Percentiles rank a stretch among this genome's conserved stretches.
Conservation (phyloP, 345 rosid species). For the Arabis alpina region DNA sequence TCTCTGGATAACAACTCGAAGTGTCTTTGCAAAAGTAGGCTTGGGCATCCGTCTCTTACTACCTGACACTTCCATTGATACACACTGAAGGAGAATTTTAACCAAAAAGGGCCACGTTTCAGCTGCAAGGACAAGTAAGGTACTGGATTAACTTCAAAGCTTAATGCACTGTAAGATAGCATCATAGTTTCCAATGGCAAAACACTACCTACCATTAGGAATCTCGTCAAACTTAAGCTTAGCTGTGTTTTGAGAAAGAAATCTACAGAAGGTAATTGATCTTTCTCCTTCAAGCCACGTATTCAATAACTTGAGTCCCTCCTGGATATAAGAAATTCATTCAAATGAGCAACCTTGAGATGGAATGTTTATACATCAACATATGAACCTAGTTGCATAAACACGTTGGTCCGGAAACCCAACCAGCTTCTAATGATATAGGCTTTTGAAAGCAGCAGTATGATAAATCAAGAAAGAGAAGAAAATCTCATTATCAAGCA, state of each 20-base stretch:
- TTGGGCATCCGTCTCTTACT: constrained; percentile 76
- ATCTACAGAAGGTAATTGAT: constrained; percentile 64
- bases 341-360: constrained; percentile 1
- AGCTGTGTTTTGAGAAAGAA: constrained; percentile 66
- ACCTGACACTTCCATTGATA: constrained; percentile 70
- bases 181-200: constrained; percentile 7
- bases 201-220: constrained; percentile 64
- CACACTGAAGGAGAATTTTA: constrained; percentile 67
- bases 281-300: constrained; percentile 82
- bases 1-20: constrained; percentile 69
- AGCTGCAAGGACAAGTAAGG: constrained; percentile 58
- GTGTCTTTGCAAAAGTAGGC: constrained; percentile 63
- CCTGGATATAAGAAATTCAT: constrained; percentile 49
- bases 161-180: neutral
- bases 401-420: neutral
- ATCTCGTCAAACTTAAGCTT: constrained; percentile 67
- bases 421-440: constrained; percentile 2
- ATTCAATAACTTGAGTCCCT: constrained; percentile 79
- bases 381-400: constrained; percentile 16
- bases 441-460: neutral
- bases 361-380: constrained; percentile 8
- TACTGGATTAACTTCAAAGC: constrained; percentile 23
- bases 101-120: constrained; percentile 91
- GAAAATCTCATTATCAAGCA: neutral
- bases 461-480: constrained; percentile 6